Evolutionary conservation across 768 basidiomycete species (phyloP), one percentile per base, ranked within the genome.

Genomic region (Suillus ampliporus): DNA sequence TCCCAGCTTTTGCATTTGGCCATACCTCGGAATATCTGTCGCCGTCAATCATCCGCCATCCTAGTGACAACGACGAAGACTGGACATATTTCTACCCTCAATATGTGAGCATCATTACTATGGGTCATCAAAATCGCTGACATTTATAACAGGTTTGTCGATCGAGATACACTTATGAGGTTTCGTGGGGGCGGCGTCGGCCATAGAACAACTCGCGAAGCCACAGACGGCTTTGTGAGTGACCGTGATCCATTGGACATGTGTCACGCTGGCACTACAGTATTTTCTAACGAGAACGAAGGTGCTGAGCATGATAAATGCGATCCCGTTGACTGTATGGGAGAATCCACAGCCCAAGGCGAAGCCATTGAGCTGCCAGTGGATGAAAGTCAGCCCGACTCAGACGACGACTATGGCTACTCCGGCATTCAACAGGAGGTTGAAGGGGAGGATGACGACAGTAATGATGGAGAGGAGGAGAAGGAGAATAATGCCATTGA

Each of bases 101-200:
- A 72, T 41, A 70, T 76, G 80, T 81, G 56, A 58, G 76, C 43
- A 52, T 41, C 26, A 17, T 34, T 17, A 58, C 31, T 31, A n/a
- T 56, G 38, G 17, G 28, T 26, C 0, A 31, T 6, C 4, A 31
- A 31, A 31, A 31, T n/a, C 8, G 17, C 19, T 43, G 19, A 43
- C 13, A 37, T 23, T 52, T 50, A 6, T 58, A 10, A 5, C 34
- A 82, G 80, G 6, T 80, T 80, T 62, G 77, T 76, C 19, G 79
- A 81, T 61, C 69, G 76, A 10, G 80, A 82, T 48, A 82, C 78
- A 77, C 58, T 77, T 14, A 77, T 79, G 71, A 67, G 77, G 15
- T 77, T 67, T 58, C 60, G 65, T 35, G 76, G 72, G 5, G 65
- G 70, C 5, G 78, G 71, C 0, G 61, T 78, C 23, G 78, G 77